These are phyloP conservation scores for Wallacemonas sp. DNA, from an alignment of 208 protist genomes.

Conservation along the genomic window DNA sequence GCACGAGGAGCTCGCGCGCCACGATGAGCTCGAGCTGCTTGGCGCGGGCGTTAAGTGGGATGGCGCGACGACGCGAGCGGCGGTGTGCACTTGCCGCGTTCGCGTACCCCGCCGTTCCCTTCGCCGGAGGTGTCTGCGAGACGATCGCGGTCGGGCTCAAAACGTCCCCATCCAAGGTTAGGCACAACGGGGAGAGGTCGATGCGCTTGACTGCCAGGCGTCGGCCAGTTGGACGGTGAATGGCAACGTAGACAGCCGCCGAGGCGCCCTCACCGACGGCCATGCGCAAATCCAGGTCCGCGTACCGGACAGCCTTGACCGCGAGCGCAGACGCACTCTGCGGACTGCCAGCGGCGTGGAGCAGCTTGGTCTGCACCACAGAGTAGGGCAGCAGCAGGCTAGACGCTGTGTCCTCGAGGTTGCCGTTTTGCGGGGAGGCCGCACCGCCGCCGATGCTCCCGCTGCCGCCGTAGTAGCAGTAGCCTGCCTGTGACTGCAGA, in stretches of 20 bases:
- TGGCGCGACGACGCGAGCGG: not conserved
- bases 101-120: not conserved
- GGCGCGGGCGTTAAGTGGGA: slow-evolving; percentile 20
- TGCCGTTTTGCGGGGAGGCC: not conserved
- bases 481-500: slow-evolving; percentile 3
- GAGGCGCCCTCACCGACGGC: slow-evolving; percentile 69
- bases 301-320: slow-evolving; percentile 51
- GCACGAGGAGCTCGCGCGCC: slow-evolving; percentile 78
- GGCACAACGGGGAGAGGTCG: slow-evolving; percentile 64
- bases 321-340: slow-evolving; percentile 14
- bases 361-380: slow-evolving; percentile 22
- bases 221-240: slow-evolving; percentile 61
- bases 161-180: slow-evolving; percentile 12
- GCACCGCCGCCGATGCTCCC: not conserved
- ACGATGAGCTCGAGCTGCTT: slow-evolving; percentile 71
- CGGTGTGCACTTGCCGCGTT: not conserved
- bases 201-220: slow-evolving; percentile 81
- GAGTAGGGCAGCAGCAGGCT: slow-evolving; percentile 40
- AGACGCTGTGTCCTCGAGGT: slow-evolving; percentile 8
- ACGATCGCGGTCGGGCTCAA: too few relatives aligned
- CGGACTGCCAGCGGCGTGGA: slow-evolving; percentile 8
- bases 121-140: not conserved
- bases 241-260: slow-evolving; percentile 65
- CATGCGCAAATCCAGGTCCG: slow-evolving; percentile 45
- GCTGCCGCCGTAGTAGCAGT: not conserved